phyloP scores from a whole-genome alignment of 2,329 filamentous ascomycete species.

The Pezicula carpinea region DNA sequence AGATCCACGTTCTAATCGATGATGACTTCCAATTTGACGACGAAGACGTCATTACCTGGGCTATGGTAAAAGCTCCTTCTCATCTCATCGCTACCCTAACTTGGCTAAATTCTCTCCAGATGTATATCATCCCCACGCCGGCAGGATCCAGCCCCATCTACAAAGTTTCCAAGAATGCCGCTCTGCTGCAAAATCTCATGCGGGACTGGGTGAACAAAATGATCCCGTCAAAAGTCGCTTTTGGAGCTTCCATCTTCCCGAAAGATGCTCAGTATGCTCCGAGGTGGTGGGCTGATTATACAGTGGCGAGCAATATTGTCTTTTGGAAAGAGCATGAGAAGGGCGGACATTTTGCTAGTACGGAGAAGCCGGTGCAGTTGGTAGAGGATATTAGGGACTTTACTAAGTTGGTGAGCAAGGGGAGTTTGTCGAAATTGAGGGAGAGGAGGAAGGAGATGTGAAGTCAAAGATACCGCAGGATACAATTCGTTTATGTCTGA shows the following conservation, averaged over 20 bases:
- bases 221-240: conserved; percentile 13
- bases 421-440: conserved; percentile 30
- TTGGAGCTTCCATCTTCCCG: conserved; percentile 19
- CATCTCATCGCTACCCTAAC: background rate
- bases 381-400: conserved; percentile 39
- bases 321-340: conserved; percentile 38
- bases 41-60: conserved; percentile 71
- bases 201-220: background rate
- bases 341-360: conserved; percentile 51
- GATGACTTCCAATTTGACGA: conserved; percentile 66
- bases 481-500: no score
- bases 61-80: conserved; percentile 11
- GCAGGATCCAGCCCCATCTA: conserved; percentile 16
- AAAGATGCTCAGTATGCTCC: conserved; percentile 30
- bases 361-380: conserved; percentile 49
- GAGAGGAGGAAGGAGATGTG: conserved; percentile 6
- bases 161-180: conserved; percentile 12
- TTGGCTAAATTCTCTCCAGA: background rate
- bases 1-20: conserved; percentile 14
- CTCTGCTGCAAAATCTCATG: conserved; percentile 2
- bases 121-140: conserved; percentile 18
- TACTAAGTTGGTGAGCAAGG: conserved; percentile 47
- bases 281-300: conserved; percentile 43
- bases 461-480: no score
- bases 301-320: conserved; percentile 52